Evolutionary conservation across 331 rosid species (phyloP).

Genomic region (Rosa hybrid): DNA sequence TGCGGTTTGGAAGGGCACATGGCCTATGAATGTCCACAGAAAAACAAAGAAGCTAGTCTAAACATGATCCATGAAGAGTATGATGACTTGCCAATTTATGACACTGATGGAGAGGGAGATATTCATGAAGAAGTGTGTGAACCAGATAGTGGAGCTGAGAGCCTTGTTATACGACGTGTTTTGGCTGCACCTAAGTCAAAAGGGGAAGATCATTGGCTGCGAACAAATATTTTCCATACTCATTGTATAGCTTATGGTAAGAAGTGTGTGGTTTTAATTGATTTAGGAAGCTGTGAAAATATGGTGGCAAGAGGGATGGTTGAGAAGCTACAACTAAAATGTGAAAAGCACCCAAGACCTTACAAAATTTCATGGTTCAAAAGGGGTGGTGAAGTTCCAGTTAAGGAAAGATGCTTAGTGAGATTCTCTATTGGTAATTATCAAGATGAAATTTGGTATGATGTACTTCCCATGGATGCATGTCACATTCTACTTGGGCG

Average conservation of each 20-base stretch:
- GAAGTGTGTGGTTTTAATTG: neutral
- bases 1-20: neutral
- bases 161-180: neutral
- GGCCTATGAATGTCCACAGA: neutral
- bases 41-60: neutral
- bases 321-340: neutral
- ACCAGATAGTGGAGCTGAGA: neutral
- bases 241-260: neutral
- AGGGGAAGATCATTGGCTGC: neutral
- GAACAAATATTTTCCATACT: neutral
- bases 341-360: neutral
- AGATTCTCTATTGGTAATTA: neutral
- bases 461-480: neutral
- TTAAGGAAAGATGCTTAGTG: neutral
- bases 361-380: neutral
- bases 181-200: neutral
- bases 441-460: neutral
- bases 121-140: neutral
- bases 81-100: neutral
- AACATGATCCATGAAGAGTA: neutral
- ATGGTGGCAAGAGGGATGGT: neutral
- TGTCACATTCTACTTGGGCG: neutral
- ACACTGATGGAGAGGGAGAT: neutral
- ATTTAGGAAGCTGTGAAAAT: neutral
- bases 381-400: neutral